Evolutionary conservation across 306 rosid species (phyloP), one percentile per base, ranked within the genome.

Genomic region (Rosa multiflora): DNA sequence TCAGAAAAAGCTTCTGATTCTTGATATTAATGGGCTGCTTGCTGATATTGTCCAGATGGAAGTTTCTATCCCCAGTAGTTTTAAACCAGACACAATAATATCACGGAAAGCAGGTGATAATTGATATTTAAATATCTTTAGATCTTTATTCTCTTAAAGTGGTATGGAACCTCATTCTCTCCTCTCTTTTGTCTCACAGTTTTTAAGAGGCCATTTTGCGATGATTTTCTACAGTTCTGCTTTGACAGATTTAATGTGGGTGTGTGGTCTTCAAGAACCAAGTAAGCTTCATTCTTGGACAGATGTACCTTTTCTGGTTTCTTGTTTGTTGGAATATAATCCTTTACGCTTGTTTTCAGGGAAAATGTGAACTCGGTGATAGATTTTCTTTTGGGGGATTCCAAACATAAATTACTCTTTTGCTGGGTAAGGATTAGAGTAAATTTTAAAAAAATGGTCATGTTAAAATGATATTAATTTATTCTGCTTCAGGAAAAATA

Each of bases 11-110:
- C 99, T 95, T 91, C 93, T 95, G 72, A 86, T 95, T 77, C 98
- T 95, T 47, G 99, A 95, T 82, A 79, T 95, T 78, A 95, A 95
- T 86, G 99, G 98, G 15, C 76, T 95, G 68, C 99, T 95, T 82
- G 96, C 90, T 82, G 98, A 95, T 77, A 80, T 91, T 82, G 91
- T 90, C 76, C 62, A 10, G n/a, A 21, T 23, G 72, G 79, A 46
- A 10, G 8, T 11, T 48, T 12, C 13, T 46, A 69, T 76, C 80
- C 81, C 83, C 15, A 4, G 13, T 18, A 64, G 81, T 44, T 78
- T 72, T 79, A 75, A 56, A 80, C 85, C 80, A 15, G 87, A 88
- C 87, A 70, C 59, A 69, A 82, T 13, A 79, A 88, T 83, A 43
- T 73, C 81, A 61, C 59, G 35, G 8, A 87, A 87, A 89, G 61